Conservation (phyloP, 257 asterid species). For the Fraxinus americana region DNA sequence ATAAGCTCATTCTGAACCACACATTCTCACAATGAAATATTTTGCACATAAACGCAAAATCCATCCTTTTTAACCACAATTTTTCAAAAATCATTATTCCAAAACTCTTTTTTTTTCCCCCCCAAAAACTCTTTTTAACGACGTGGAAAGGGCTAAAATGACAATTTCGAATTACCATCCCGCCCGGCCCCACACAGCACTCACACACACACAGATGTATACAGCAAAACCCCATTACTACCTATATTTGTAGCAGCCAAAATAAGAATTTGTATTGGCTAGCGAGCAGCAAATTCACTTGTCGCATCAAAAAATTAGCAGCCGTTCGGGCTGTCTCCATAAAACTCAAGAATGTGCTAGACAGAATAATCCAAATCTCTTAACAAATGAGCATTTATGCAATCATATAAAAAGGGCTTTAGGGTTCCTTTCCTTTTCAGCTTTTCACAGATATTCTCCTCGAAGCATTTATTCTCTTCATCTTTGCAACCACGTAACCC, state of each 20-base stretch:
- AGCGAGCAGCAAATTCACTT: background rate
- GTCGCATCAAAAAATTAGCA: background rate
- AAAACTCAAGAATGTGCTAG: conserved; percentile 7
- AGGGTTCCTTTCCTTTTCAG: conserved; percentile 32
- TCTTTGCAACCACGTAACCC: conserved; percentile 21
- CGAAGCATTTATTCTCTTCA: conserved; percentile 40
- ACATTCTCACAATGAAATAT: no score
- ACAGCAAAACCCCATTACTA: background rate
- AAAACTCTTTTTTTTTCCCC: no score
- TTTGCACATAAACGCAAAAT: no score
- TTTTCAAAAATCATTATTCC: no score
- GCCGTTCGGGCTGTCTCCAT: background rate
- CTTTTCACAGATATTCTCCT: conserved; percentile 33
- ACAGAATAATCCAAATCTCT: no score
- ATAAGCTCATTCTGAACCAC: no score
- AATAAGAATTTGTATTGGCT: background rate
- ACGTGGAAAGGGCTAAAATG: no score
- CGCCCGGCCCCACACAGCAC: no score
- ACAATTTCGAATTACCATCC: no score
- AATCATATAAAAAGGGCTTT: conserved; percentile 38
- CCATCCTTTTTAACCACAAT: no score
- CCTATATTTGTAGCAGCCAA: background rate
- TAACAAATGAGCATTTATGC: conserved; percentile 32
- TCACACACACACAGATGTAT: background rate
- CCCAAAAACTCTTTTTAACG: no score